phyloP scores from a whole-genome alignment of 2,329 filamentous ascomycete genomes.

The Tricladium varicosporioides region DNA sequence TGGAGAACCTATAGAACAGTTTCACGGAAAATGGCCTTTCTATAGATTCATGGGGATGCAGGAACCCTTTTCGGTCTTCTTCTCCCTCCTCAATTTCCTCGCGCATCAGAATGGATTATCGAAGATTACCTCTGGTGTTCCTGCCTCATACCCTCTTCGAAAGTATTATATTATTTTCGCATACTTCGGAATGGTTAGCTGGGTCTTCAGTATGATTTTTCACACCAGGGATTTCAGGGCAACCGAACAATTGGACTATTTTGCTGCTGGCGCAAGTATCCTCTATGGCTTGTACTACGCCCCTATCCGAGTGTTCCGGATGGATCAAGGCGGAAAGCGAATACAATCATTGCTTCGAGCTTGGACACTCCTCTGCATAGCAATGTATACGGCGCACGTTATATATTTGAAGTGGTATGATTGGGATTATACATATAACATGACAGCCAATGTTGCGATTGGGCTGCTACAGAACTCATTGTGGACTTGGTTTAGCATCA shows the following conservation, averaged over 20 bases:
- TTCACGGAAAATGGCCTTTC: conserved; percentile 99
- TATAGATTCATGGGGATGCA: conserved; percentile 87
- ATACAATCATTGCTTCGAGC: conserved; percentile 52
- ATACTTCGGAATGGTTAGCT: conserved; percentile 77
- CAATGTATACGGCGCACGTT: conserved; percentile 74
- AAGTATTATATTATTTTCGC: conserved; percentile 80
- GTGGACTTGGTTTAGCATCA: conserved; percentile 82
- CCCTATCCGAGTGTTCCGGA: conserved; percentile 75
- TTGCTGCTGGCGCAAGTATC: conserved; percentile 84
- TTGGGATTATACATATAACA: conserved; percentile 98
- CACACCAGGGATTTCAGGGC: conserved; percentile 81
- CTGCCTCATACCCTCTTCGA: conserved; percentile 70
- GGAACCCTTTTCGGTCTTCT: conserved; percentile 90
- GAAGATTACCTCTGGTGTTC: conserved; percentile 68
- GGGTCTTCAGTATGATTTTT: conserved; percentile 88
- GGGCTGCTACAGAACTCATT: conserved; percentile 78
- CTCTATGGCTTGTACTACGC: conserved; percentile 90
- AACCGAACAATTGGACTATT: conserved; percentile 96
- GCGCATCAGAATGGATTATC: conserved; percentile 78
- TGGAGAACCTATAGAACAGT: conserved; percentile 75
- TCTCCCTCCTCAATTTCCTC: conserved; percentile 86
- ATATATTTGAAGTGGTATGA: conserved; percentile 78
- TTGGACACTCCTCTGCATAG: conserved; percentile 74
- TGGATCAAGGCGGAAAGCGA: conserved; percentile 57
- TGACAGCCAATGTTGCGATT: conserved; percentile 85